Conservation (phyloP, 1,284 basidiomycete genomes). For the Puccinia novopanici region DNA sequence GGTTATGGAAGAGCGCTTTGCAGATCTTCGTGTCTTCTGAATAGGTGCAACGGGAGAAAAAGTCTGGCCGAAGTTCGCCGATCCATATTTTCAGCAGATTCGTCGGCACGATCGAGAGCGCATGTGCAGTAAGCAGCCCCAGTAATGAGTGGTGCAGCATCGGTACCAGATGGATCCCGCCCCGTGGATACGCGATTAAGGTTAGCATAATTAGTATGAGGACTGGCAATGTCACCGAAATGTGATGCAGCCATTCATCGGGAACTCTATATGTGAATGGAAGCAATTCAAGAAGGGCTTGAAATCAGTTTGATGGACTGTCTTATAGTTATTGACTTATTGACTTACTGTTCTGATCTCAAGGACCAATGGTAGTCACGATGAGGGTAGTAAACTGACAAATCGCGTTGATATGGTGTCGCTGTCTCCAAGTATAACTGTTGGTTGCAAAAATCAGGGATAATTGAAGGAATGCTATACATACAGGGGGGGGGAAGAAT, state of each 20-base stretch:
- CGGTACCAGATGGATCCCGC: constrained; percentile 41
- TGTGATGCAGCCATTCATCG: constrained; percentile 49
- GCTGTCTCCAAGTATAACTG: constrained; percentile 37
- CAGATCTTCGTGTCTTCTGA: constrained; percentile 35
- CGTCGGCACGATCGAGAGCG: constrained; percentile 30
- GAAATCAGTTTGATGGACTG: not conserved
- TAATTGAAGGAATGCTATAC: not conserved
- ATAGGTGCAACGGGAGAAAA: constrained; percentile 50
- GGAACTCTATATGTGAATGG: constrained; percentile 13
- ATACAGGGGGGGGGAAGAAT: not conserved
- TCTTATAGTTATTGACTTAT: not conserved
- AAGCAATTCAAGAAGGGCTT: not conserved
- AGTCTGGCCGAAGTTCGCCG: constrained; percentile 43
- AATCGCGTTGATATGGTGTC: constrained; percentile 30
- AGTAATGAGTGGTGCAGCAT: constrained; percentile 47
- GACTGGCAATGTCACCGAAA: constrained; percentile 42
- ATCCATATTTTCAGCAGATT: constrained; percentile 40
- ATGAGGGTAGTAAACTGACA: constrained; percentile 27
- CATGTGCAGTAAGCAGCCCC: constrained; percentile 40
- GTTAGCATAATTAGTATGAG: constrained; percentile 35
- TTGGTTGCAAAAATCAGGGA: not conserved
- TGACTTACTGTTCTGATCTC: constrained; percentile 37
- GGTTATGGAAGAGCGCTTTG: constrained; percentile 37
- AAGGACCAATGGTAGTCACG: constrained; percentile 38
- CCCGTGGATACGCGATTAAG: constrained; percentile 40